These are phyloP conservation scores for Stephania japonica DNA, from an alignment of 164 flowering plant genomes.

Conservation along the genomic window DNA sequence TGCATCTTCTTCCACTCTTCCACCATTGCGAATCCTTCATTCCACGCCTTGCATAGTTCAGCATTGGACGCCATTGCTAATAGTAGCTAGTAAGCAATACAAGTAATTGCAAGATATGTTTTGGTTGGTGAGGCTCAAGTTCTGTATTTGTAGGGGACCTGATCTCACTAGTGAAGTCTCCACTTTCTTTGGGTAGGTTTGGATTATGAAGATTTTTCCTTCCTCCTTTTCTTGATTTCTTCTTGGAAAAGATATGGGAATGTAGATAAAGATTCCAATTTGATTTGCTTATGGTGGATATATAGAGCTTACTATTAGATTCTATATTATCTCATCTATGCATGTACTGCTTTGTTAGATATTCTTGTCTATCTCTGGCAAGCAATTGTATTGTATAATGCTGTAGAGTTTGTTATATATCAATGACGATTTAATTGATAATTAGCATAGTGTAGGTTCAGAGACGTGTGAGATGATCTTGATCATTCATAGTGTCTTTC, in stretches of 20 bases:
- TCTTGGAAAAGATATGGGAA: not conserved
- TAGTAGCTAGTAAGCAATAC: not conserved
- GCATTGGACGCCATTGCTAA: conserved; percentile 12
- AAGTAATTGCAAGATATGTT: not conserved
- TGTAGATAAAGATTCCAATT: not conserved
- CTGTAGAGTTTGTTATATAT: too few relatives aligned
- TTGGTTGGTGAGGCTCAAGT: not conserved
- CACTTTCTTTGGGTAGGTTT: not conserved
- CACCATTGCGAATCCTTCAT: conserved; percentile 10
- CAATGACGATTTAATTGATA: too few relatives aligned
- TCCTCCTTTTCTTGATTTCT: not conserved
- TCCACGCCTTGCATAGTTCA: conserved; percentile 11
- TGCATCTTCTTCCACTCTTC: conserved; percentile 2
- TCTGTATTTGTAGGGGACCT: not conserved
- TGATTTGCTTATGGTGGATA: not conserved
- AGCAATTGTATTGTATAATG: too few relatives aligned
- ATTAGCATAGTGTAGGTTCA: too few relatives aligned
- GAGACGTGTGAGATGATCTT: too few relatives aligned
- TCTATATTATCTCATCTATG: too few relatives aligned
- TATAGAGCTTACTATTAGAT: not conserved
- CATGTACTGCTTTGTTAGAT: too few relatives aligned
- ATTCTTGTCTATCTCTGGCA: too few relatives aligned
- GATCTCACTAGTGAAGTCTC: not conserved
- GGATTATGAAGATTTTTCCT: not conserved
- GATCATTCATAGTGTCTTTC: too few relatives aligned